Base-by-base conservation (phyloP, 1,139 yeast species). In the Pichia sp. region DNA sequence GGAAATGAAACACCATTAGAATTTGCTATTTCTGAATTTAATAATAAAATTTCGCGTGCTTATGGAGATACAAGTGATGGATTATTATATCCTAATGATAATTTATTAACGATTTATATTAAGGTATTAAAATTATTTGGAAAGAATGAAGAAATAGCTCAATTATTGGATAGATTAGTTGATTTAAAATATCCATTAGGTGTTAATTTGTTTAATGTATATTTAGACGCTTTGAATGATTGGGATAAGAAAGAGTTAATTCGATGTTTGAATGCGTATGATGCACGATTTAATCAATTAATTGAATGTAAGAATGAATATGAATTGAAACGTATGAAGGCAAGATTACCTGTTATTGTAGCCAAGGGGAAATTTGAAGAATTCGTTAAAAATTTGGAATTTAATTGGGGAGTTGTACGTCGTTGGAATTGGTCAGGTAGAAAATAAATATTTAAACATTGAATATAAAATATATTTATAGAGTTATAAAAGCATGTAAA, bases 101-200 rank as follows among this genome's bases (percentile, higher is more conserved):
- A 56, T 16, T 58, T 79, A 26, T 72, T 87, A 72, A 64, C 62
- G 29, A 54, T 59, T 24, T 83, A 81, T 52, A 72, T 81, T 22
- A 54, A 62, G 8, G 62, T 80, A 53, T 62, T 80, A 19, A 68
- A 68, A 3, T 61, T 66, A 40, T 76, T 69, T 38, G 66, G 66
- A 13, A 76, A 77, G 50, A 55, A 64, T 2, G 64, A 69, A 3
- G 81, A 79, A 53, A 55, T 82, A 20, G 61, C 75, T 0, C 69
- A 65, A 24, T 62, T 82, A 8, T 60, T 81, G 29, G 66, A 69
- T 28, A 72, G 80, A 75, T 75, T 88, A 79, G 78, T 75, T 34
- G 59, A 64, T n/a, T 54, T 80, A 16, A 59, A 66, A 14, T 74
- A 71, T 47, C 57, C 51, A 2, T 82, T 89, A 0, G 57, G 62